Conservation (phyloP, 495 filamentous ascomycete species). For the Clohesyomyces aquaticus region DNA sequence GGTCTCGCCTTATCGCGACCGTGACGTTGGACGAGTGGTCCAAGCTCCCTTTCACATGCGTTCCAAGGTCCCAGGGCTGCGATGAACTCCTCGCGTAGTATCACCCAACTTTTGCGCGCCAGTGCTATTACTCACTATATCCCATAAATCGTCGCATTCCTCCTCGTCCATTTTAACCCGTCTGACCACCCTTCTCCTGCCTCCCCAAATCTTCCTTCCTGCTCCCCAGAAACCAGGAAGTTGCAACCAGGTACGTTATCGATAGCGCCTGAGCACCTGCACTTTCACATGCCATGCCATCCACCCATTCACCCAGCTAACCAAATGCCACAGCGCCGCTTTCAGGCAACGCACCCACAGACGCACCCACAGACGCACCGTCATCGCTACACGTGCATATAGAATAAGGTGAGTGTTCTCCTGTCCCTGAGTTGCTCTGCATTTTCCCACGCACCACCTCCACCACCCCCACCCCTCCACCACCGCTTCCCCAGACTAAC, state of each 20-base stretch:
- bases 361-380: constrained; percentile 9
- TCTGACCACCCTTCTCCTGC: too few species aligned
- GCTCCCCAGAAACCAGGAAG: not conserved
- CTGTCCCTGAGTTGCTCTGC: not conserved
- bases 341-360: constrained; percentile 12
- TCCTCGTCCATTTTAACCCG: too few species aligned
- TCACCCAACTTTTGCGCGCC: constrained; percentile 12
- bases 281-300: constrained; percentile 36
- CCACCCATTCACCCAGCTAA: not conserved
- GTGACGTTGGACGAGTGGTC: constrained; percentile 11
- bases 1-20: constrained; percentile 9
- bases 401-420: not conserved
- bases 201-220: not conserved
- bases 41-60: constrained; percentile 29
- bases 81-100: constrained; percentile 10
- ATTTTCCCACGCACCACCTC: not conserved
- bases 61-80: not conserved
- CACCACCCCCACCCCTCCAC: not conserved
- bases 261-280: constrained; percentile 11
- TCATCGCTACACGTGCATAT: not conserved
- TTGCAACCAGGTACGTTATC: constrained; percentile 15
- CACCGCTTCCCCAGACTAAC: too few species aligned
- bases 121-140: not conserved
- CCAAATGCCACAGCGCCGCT: not conserved
- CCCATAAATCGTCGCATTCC: not conserved